Conservation (phyloP, 345 rosid genomes). For the Moricandia arvensis region DNA sequence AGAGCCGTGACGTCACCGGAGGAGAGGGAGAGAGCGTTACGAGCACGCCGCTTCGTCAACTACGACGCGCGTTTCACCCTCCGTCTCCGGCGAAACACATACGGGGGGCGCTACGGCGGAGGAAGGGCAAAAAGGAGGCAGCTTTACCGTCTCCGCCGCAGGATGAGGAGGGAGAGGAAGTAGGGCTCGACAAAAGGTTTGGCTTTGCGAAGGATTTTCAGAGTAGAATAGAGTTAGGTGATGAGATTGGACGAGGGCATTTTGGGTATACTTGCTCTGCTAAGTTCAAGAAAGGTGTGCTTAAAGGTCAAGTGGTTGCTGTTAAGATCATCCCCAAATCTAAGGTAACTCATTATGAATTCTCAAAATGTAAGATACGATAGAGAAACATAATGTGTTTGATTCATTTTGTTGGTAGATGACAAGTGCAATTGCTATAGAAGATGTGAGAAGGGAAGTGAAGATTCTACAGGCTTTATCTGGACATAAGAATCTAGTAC, state of each 20-base stretch:
- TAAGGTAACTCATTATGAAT: constrained; percentile 51
- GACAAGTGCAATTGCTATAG: constrained; percentile 93
- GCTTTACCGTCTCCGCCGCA: constrained; percentile 37
- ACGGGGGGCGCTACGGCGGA: constrained; percentile 58
- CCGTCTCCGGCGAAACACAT: constrained; percentile 96
- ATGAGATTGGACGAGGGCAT: constrained; percentile 96
- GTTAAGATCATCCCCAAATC: constrained; percentile 90
- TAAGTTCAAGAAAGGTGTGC: constrained; percentile 80
- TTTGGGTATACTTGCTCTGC: constrained; percentile 96
- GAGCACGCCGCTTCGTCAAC: constrained; percentile 61
- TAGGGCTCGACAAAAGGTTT: constrained; percentile 82
- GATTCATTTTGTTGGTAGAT: constrained; percentile 50
- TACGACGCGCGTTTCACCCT: constrained; percentile 74
- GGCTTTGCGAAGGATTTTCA: constrained; percentile 78
- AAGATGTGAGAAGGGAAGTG: constrained; percentile 98
- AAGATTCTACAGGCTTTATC: constrained; percentile 77
- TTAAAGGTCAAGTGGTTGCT: constrained; percentile 79
- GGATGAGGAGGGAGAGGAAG: constrained; percentile 42
- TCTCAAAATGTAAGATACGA: neutral
- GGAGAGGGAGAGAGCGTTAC: constrained; percentile 38
- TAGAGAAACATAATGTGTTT: neutral
- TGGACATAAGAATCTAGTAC: constrained; percentile 83
- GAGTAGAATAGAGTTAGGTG: constrained; percentile 68
- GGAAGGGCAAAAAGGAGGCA: constrained; percentile 35
- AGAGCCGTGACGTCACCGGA: constrained; percentile 33